Percentiles rank a stretch among this genome's conserved stretches.
phyloP scores from a whole-genome alignment of 2,329 filamentous ascomycete species.

The Clonostachys chloroleuca region DNA sequence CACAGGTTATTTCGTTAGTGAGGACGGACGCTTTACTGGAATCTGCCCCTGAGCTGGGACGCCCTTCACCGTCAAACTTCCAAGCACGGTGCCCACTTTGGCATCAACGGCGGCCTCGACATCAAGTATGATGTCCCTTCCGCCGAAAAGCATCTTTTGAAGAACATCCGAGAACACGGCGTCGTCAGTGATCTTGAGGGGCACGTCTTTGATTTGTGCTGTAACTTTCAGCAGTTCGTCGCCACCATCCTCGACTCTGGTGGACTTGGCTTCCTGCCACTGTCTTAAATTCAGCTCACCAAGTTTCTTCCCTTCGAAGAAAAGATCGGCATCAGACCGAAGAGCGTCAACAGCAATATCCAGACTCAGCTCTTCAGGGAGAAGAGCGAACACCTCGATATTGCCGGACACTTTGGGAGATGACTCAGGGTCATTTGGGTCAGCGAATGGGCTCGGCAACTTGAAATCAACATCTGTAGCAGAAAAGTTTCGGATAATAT shows the following conservation, averaged over 20 bases:
- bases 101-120: conserved; percentile 81
- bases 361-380: conserved; percentile 87
- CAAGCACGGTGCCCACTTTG: conserved; percentile 75
- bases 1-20: conserved; percentile 24
- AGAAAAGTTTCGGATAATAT: conserved; percentile 83
- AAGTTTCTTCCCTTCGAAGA: conserved; percentile 72
- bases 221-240: conserved; percentile 66
- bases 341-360: conserved; percentile 74
- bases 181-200: conserved; percentile 76
- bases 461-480: conserved; percentile 81
- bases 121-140: conserved; percentile 62
- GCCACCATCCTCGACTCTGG: conserved; percentile 50
- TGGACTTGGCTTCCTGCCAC: conserved; percentile 84
- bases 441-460: conserved; percentile 75
- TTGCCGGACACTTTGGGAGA: conserved; percentile 79
- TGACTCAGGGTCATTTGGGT: conserved; percentile 67
- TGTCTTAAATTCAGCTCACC: conserved; percentile 73
- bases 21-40: conserved; percentile 88
- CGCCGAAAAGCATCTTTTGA: conserved; percentile 74
- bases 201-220: conserved; percentile 72
- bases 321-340: conserved; percentile 74
- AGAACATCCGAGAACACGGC: conserved; percentile 77
- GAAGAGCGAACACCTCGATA: conserved; percentile 70
- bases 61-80: conserved; percentile 73
- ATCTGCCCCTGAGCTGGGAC: conserved; percentile 84